Evolutionary conservation across 2,329 filamentous ascomycete genomes (phyloP), one percentile per base, ranked within the genome.

Genomic region (Teratosphaeria zuluensis): DNA sequence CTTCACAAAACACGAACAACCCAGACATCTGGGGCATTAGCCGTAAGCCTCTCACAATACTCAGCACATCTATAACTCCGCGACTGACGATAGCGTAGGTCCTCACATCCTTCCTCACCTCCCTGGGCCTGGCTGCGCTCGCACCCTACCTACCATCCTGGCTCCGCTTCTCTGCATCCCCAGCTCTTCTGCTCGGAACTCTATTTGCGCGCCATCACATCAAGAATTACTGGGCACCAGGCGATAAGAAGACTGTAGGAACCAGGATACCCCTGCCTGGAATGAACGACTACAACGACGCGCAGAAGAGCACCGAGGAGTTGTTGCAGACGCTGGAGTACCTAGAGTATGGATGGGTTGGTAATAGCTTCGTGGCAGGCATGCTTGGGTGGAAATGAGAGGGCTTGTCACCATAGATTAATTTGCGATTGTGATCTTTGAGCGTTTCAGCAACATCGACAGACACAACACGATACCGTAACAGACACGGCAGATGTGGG

Each of bases 1-100:
- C 67, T 79, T 24, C 67, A 73, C 63, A 74, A 74, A 64, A 80
- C 78, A 3, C 70, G 76, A 56, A 73, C 70, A 0, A 80, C 77
- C 0, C 76, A 78, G 60, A 71, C 72, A 1, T 70, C 71, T 51
- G 75, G 72, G 11, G 73, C 74, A 28, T 46, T 74, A 14, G 69
- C 75, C 12, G 73, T 78, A 63, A 48, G 66, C 21, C 30, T 16
- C 52, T 19, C 24, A 16, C 11, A n/a, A 28, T 55, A 8, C 53
- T 51, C 52, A 53, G 21, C 31, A 11, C 24, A 28, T 28, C 24
- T 2, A 28, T 4, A 28, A 28, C 24, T 28, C 24, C 24, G 24
- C 24, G 24, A 28, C 24, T 28, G 24, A 28, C 24, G 4, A 28
- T 4, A 28, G 11, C 1, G 9, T 51, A 72, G 69, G 65, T 71